A percentile compares a stretch with the other conserved stretches of the same genome.
phyloP scores from a whole-genome alignment of 768 basidiomycete species.

The Tulasnella sp. region DNA sequence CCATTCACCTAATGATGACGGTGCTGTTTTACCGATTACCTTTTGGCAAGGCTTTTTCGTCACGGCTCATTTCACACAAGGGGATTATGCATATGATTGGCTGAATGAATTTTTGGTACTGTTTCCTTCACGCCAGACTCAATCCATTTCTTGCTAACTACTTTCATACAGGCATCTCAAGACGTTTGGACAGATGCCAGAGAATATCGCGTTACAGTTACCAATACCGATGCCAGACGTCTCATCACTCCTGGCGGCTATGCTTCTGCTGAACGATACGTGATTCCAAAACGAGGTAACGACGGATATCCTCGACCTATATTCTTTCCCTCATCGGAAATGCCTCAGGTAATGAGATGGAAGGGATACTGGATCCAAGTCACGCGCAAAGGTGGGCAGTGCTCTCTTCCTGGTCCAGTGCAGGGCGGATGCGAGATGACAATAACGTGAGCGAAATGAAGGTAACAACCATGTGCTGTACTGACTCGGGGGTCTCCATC shows the following conservation, averaged over 20 bases:
- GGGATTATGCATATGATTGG: conserved; percentile 14
- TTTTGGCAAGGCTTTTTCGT: no score
- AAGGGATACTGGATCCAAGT: conserved; percentile 5
- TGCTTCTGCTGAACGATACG: background rate
- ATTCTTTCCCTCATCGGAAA: conserved; percentile 8
- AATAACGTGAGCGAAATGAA: background rate
- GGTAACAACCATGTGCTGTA: background rate
- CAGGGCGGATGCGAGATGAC: background rate
- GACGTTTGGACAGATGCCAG: conserved; percentile 13
- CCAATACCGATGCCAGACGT: background rate
- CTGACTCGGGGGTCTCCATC: background rate
- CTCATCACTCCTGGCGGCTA: background rate
- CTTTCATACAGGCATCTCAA: background rate
- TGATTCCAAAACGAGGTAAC: background rate
- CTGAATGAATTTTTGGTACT: conserved; percentile 13
- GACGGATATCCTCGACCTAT: conserved; percentile 2
- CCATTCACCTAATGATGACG: no score
- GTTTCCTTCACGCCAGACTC: background rate
- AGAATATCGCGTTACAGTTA: conserved; percentile 8
- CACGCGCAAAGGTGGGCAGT: background rate
- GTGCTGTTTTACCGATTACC: no score
- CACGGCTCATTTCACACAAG: conserved; percentile 14
- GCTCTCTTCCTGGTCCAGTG: background rate
- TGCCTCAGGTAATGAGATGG: conserved; percentile 5
- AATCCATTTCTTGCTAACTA: background rate